These are phyloP conservation scores for Beta macrorhiza DNA, from an alignment of 179 eudicot species.

Conservation along the genomic window DNA sequence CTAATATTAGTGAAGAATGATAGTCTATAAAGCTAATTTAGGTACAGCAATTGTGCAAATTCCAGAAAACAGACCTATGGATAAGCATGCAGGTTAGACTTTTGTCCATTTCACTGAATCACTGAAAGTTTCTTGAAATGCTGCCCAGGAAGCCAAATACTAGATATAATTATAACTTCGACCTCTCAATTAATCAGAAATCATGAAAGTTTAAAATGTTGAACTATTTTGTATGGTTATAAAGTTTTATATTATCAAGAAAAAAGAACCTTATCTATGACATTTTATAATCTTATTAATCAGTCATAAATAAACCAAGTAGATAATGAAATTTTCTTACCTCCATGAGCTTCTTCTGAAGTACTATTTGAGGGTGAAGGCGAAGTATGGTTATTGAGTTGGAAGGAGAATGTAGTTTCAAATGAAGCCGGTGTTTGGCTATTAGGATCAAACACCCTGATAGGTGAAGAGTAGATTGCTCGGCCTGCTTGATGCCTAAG, in stretches of 20 bases:
- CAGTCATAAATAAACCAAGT: too few relatives aligned
- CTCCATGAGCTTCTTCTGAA: conserved; percentile 34
- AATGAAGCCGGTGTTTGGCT: conserved; percentile 61
- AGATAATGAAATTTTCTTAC: conserved; percentile 9
- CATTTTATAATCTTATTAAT: not conserved
- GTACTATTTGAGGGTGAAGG: not conserved
- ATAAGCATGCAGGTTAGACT: not conserved
- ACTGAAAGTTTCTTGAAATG: not conserved
- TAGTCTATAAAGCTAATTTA: too few relatives aligned
- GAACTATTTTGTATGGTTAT: not conserved
- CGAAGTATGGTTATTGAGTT: conserved; percentile 35
- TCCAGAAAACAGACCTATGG: not conserved
- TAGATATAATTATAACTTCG: not conserved
- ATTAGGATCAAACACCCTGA: conserved; percentile 63
- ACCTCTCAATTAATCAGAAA: not conserved
- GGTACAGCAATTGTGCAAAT: too few relatives aligned
- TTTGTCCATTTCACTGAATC: too few relatives aligned
- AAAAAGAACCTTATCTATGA: not conserved
- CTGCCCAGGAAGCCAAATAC: not conserved
- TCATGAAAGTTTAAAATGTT: not conserved
- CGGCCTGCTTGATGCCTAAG: conserved; percentile 58
- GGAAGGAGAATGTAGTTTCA: conserved; percentile 68
- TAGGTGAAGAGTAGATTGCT: conserved; percentile 57
- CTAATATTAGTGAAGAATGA: too few relatives aligned
- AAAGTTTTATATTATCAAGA: not conserved